These are phyloP conservation scores for Russula earlei DNA, from an alignment of 768 basidiomycete species.

Conservation along the genomic window DNA sequence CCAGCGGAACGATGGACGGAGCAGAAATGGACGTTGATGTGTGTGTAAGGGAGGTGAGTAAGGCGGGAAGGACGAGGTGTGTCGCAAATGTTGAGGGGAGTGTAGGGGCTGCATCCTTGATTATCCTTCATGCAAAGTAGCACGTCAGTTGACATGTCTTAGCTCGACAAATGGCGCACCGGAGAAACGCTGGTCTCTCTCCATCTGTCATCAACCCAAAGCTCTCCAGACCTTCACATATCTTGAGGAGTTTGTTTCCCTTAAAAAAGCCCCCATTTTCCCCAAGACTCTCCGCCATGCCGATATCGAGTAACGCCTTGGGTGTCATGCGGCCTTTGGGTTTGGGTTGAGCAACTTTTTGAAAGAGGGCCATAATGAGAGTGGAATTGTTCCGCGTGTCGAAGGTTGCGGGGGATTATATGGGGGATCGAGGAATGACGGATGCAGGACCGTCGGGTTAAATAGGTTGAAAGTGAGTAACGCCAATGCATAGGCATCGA, in stretches of 20 bases:
- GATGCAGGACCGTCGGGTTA: constrained; percentile 64
- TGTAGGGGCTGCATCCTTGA: constrained; percentile 70
- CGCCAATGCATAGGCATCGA: constrained; percentile 85
- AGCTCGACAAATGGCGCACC: constrained; percentile 32
- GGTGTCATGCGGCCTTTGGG: constrained; percentile 69
- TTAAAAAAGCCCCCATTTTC: constrained; percentile 71
- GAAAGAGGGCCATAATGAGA: constrained; percentile 64
- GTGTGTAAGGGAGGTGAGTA: constrained; percentile 65
- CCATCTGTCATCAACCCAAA: constrained; percentile 74
- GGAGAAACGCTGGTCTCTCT: constrained; percentile 66
- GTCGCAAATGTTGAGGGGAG: constrained; percentile 83
- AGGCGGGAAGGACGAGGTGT: constrained; percentile 79
- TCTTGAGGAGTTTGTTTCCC: constrained; percentile 71
- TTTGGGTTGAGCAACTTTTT: constrained; percentile 88
- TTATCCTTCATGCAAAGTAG: constrained; percentile 37
- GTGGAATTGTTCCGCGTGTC: constrained; percentile 69
- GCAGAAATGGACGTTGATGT: constrained; percentile 61
- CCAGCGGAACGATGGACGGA: constrained; percentile 69
- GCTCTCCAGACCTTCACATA: constrained; percentile 77
- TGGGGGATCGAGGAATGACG: constrained; percentile 61
- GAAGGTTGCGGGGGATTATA: constrained; percentile 73
- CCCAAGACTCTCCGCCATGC: constrained; percentile 55
- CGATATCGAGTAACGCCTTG: constrained; percentile 68
- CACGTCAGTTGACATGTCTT: background rate
- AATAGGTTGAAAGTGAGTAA: constrained; percentile 80